phyloP scores from a whole-genome alignment of 2,329 filamentous ascomycete species.

The Myriosclerotinia duriaeana region DNA sequence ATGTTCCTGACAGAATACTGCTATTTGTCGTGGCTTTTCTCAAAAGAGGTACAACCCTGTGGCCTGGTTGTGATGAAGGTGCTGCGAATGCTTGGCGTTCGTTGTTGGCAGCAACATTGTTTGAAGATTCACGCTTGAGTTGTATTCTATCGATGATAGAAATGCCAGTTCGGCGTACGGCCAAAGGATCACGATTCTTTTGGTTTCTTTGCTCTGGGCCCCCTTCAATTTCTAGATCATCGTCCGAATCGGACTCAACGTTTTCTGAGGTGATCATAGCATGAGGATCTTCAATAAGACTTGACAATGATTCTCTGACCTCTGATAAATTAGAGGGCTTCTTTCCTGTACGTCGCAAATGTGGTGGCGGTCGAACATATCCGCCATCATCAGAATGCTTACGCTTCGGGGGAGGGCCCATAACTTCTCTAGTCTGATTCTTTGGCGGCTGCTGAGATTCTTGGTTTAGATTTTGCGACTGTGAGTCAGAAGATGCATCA shows the following conservation, averaged over 20 bases:
- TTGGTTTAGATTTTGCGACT: slow-evolving; percentile 44
- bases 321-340: slow-evolving; percentile 76
- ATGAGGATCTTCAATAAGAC: slow-evolving; percentile 72
- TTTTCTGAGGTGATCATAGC: slow-evolving; percentile 47
- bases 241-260: slow-evolving; percentile 55
- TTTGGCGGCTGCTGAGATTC: slow-evolving; percentile 46
- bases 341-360: slow-evolving; percentile 60
- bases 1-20: slow-evolving; percentile 41
- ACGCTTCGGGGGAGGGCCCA: slow-evolving; percentile 41
- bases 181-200: slow-evolving; percentile 40
- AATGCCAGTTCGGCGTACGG: slow-evolving; percentile 44
- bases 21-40: slow-evolving; percentile 70
- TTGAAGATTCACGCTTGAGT: slow-evolving; percentile 58
- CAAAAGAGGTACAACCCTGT: slow-evolving; percentile 70
- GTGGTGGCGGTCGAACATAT: slow-evolving; percentile 55
- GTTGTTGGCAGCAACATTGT: slow-evolving; percentile 38
- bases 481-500: slow-evolving; percentile 41
- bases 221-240: slow-evolving; percentile 52
- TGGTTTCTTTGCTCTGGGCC: slow-evolving; percentile 46
- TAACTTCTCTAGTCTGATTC: slow-evolving; percentile 48
- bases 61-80: slow-evolving; percentile 45
- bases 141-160: slow-evolving; percentile 71
- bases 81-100: slow-evolving; percentile 58
- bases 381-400: slow-evolving; percentile 44
- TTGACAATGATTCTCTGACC: slow-evolving; percentile 79